Conservation (phyloP, 1,139 yeast species). For the Nakaseomyces kungkrabaensis region DNA sequence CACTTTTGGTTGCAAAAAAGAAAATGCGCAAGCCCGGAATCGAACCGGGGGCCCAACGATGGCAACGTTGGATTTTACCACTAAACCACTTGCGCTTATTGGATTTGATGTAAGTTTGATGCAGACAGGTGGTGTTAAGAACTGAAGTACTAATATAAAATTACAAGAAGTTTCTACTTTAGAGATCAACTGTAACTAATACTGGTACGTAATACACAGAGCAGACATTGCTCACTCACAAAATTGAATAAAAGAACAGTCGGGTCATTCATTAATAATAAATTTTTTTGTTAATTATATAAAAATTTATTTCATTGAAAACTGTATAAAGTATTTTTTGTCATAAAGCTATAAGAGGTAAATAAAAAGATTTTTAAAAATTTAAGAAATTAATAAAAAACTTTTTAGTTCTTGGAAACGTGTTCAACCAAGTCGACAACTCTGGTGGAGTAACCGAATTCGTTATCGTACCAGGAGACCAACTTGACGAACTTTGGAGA, state of each 20-base stretch:
- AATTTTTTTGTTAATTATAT: neutral
- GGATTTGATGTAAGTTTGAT: neutral
- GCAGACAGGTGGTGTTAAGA: too few relatives aligned
- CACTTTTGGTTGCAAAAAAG: neutral
- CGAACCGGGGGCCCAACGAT: conserved; percentile 2
- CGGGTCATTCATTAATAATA: neutral
- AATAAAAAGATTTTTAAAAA: neutral
- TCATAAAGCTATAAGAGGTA: conserved; percentile 1
- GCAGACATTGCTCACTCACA: too few relatives aligned
- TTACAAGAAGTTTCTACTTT: too few relatives aligned
- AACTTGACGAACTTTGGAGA: conserved; percentile 79
- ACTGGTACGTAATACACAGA: too few relatives aligned
- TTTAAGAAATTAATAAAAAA: neutral
- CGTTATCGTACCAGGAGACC: conserved; percentile 85
- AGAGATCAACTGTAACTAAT: too few relatives aligned
- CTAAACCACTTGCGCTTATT: conserved; percentile 1
- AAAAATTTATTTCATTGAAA: conserved; percentile 3
- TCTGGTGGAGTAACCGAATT: conserved; percentile 85
- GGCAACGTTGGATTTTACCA: conserved; percentile 2
- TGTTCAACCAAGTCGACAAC: conserved; percentile 74
- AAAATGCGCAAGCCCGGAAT: conserved; percentile 1
- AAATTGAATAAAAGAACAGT: neutral
- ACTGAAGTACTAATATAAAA: neutral
- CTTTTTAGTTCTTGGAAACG: conserved; percentile 6
- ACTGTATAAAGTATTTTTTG: conserved; percentile 3